Evolutionary conservation across 768 basidiomycete species (phyloP), one percentile per base, ranked within the genome.

Genomic region (Mycena galericulata): DNA sequence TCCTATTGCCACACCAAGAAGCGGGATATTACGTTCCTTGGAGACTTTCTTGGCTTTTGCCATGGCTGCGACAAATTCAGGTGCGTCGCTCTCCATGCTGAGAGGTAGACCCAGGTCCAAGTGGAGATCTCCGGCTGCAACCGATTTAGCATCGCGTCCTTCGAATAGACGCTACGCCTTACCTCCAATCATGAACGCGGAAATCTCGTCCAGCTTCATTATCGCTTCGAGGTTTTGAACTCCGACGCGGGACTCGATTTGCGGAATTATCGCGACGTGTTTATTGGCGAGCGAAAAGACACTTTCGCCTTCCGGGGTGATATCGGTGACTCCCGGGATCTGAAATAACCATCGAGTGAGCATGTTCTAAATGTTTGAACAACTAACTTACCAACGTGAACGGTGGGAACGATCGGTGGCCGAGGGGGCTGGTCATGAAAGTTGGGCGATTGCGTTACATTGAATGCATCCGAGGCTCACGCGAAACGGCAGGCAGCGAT

Each of bases 161-260:
- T 26, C 24, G 15, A 26, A 30, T 26, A 46, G 24, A 46, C 22
- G 45, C 45, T 6, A 6, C 41, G n/a, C 10, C 41, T 43, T 34
- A 71, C 65, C 26, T 20, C 69, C 69, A 18, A 71, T 67, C 69
- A 71, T 71, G 26, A 71, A 58, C 46, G 65, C 69, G 11, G 54
- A 30, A 22, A 67, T 58, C 2, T 71, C 69, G 0, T 40, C 32
- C 49, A 67, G 8, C 1, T 38, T 41, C 32, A 63, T 18, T 20
- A 71, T 63, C 6, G 90, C 8, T 91, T 93, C 78, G 90, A 94
- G 77, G 92, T 94, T 74, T 85, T 88, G 74, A 82, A 88, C 62
- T 79, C 86, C 68, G 89, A 91, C 75, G 86, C 89, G 17, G 90
- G 65, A 63, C 15, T 71, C 69, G 43, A 71, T 61, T 54, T 71